Percentiles rank a stretch among this genome's conserved stretches.
These are phyloP conservation scores for Metroxylon sagu DNA, from an alignment of 176 grass and related monocot genomes.

Conservation along the genomic window DNA sequence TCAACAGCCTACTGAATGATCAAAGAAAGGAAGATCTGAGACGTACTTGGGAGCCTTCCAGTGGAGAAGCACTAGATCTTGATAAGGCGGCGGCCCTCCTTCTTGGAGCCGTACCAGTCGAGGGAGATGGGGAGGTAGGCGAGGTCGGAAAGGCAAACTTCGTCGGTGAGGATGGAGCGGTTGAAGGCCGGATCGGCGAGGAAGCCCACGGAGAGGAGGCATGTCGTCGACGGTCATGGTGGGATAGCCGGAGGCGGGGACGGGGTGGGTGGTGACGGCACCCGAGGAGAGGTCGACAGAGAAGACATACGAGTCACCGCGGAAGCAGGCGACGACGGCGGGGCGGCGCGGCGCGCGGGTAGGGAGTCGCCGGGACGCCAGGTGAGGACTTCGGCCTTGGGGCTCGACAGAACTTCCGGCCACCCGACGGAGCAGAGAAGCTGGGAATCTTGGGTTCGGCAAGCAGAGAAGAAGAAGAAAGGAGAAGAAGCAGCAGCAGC, in stretches of 20 bases:
- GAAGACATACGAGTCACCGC: constrained; percentile 28
- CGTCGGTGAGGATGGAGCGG: constrained; percentile 33
- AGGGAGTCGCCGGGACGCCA: constrained; percentile 35
- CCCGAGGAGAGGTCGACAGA: constrained; percentile 36
- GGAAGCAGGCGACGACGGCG: constrained; percentile 37
- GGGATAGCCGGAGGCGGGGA: constrained; percentile 53
- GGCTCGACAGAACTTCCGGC: no score
- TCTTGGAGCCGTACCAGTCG: constrained; percentile 58
- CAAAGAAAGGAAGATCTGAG: no score
- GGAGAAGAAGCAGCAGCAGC: no score
- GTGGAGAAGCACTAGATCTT: constrained; percentile 81
- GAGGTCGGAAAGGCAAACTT: constrained; percentile 43
- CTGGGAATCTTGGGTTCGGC: no score
- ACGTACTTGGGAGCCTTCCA: constrained; percentile 71
- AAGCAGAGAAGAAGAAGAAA: no score
- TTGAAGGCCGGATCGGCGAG: constrained; percentile 49
- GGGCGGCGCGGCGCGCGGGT: constrained; percentile 54
- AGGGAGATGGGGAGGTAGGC: constrained; percentile 57
- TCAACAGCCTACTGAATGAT: no score
- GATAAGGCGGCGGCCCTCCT: constrained; percentile 58
- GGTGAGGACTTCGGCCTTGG: constrained; percentile 38
- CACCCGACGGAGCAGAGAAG: no score
- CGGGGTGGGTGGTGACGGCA: constrained; percentile 27
- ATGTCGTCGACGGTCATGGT: constrained; percentile 77
- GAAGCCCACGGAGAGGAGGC: constrained; percentile 25